Percentiles rank a stretch among this genome's conserved stretches.
Evolutionary conservation across 169 alveolate species (phyloP).

Genomic region (Plasmodium cynomolgi): DNA sequence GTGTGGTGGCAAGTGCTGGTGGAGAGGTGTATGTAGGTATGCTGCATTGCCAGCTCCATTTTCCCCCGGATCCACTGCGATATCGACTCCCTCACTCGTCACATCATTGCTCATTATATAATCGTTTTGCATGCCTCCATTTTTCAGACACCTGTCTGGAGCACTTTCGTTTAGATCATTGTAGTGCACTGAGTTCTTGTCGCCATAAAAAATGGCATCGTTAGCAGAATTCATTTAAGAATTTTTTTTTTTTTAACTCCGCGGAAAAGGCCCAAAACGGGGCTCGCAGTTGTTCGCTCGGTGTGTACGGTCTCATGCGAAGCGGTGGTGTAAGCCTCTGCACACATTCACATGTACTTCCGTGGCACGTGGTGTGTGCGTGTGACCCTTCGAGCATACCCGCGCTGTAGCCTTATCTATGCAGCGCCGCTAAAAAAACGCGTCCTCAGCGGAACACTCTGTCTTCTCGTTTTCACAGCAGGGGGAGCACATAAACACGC

Average conservation of each 20-base stretch:
- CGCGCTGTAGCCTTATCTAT: background rate
- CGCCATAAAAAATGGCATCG: conserved; percentile 37
- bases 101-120: conserved; percentile 20
- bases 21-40: background rate
- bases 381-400: background rate
- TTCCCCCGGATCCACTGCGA: background rate
- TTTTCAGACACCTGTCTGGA: conserved; percentile 6
- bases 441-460: background rate
- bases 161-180: conserved; percentile 22
- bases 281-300: background rate
- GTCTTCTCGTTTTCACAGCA: background rate
- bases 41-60: background rate
- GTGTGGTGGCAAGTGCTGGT: background rate
- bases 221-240: conserved; percentile 31
- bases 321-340: background rate
- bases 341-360: background rate
- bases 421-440: background rate
- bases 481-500: background rate
- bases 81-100: background rate
- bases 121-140: conserved; percentile 4
- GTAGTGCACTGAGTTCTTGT: background rate
- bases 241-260: background rate
- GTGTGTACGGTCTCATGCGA: background rate
- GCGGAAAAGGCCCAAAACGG: background rate
- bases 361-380: background rate